Evolutionary conservation across 2,329 filamentous ascomycete genomes (phyloP).

Genomic region (Colletotrichum neosansevieriae): DNA sequence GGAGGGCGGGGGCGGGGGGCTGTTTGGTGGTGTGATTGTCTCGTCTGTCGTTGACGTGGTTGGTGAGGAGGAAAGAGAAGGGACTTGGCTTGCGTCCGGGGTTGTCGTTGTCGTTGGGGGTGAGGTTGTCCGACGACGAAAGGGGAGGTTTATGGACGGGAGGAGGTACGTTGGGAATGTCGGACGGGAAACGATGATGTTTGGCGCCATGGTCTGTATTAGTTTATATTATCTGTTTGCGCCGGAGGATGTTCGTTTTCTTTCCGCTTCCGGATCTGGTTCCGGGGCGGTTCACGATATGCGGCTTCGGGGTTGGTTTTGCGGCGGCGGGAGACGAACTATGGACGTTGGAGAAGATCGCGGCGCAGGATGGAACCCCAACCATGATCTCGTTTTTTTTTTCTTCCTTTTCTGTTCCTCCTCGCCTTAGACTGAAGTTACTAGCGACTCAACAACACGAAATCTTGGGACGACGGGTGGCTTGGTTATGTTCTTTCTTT

Average conservation of each 20-base stretch:
- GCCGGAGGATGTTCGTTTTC: not conserved
- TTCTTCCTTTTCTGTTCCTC: not conserved
- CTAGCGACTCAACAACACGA: not conserved
- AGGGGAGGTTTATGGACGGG: constrained; percentile 62
- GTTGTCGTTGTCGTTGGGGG: constrained; percentile 33
- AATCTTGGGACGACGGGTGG: constrained; percentile 8
- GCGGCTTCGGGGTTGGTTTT: not conserved
- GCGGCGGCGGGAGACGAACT: not conserved
- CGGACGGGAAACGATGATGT: constrained; percentile 56
- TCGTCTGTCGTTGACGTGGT: constrained; percentile 50
- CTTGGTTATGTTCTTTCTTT: constrained; percentile 1
- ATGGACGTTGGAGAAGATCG: not conserved
- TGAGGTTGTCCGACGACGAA: constrained; percentile 56
- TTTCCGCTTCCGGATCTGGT: not conserved
- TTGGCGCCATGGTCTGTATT: constrained; percentile 33
- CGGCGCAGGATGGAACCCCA: not conserved
- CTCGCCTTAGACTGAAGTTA: not conserved
- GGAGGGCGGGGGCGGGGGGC: constrained; percentile 44
- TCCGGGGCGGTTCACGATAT: not conserved
- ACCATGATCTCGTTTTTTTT: constrained; percentile 15
- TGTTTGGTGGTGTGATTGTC: constrained; percentile 42
- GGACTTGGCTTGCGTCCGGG: constrained; percentile 44
- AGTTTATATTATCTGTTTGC: constrained; percentile 6
- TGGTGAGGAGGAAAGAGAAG: constrained; percentile 53
- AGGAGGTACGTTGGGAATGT: constrained; percentile 66